Evolutionary conservation across 805 yeast genomes (phyloP).

Genomic region (Zygosaccharomyces siamensis): DNA sequence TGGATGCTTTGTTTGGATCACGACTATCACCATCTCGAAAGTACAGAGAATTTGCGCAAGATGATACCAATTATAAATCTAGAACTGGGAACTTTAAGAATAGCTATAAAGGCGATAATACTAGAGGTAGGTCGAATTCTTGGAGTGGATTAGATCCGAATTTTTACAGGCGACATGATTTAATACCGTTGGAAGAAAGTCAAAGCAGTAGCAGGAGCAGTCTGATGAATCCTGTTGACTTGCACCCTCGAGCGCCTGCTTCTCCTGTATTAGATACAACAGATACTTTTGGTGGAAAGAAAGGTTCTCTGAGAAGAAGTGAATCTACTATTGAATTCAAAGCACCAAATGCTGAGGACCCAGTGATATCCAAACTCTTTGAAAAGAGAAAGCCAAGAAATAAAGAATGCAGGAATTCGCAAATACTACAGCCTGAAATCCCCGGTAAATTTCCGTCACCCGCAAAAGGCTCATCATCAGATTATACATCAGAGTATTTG

Average conservation of each 20-base stretch:
- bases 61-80: slow-evolving; percentile 23
- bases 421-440: slow-evolving; percentile 4
- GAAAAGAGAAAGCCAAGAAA: slow-evolving; percentile 6
- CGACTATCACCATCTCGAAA: slow-evolving; percentile 29
- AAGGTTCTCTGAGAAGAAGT: slow-evolving; percentile 5
- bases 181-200: slow-evolving; percentile 14
- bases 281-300: slow-evolving; percentile 25
- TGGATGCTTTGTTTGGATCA: slow-evolving; percentile 32
- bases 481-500: slow-evolving; percentile 21
- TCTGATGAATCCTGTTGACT: slow-evolving; percentile 17
- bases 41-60: slow-evolving; percentile 26
- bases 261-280: slow-evolving; percentile 15
- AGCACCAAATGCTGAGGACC: slow-evolving; percentile 22
- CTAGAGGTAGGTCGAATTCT: slow-evolving; percentile 24
- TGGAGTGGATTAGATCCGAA: slow-evolving; percentile 23
- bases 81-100: not conserved
- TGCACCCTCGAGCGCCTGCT: slow-evolving; percentile 6
- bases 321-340: slow-evolving; percentile 15
- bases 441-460: slow-evolving; percentile 36
- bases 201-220: slow-evolving; percentile 1
- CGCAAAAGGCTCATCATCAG: slow-evolving; percentile 7
- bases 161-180: slow-evolving; percentile 26
- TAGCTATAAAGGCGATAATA: slow-evolving; percentile 3
- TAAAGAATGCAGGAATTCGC: not conserved
- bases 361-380: slow-evolving; percentile 25